phyloP scores from a whole-genome alignment of 495 filamentous ascomycete species.

The Penicillium canescens region DNA sequence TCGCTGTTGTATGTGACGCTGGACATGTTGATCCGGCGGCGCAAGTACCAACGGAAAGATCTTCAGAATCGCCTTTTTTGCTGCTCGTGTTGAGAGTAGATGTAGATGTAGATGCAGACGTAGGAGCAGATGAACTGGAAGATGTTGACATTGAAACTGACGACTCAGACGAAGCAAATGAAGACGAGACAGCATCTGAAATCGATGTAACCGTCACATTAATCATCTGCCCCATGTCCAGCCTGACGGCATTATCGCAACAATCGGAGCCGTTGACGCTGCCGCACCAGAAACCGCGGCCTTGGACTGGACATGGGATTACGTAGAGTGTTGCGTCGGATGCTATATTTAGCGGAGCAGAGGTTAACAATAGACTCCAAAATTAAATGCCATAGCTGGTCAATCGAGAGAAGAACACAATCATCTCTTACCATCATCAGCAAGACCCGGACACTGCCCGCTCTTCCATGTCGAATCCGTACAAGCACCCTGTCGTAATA shows the following conservation, averaged over 20 bases:
- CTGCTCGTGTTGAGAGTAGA: no score
- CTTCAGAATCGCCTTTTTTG: no score
- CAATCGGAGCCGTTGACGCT: not conserved
- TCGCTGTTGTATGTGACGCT: no score
- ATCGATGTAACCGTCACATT: not conserved
- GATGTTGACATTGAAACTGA: not conserved
- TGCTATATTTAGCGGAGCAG: not conserved
- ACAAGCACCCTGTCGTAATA: no score
- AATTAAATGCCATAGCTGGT: no score
- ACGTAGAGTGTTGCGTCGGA: not conserved
- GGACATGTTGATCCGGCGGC: no score
- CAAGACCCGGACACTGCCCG: not conserved
- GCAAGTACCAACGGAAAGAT: no score
- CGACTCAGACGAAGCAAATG: not conserved
- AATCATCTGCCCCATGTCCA: not conserved
- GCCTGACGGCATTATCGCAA: not conserved
- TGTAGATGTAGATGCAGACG: no score
- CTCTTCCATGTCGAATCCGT: no score
- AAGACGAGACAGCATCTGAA: not conserved
- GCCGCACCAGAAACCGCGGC: not conserved
- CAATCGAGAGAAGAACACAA: no score
- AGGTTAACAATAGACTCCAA: no score
- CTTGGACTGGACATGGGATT: not conserved
- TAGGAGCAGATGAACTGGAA: no score
- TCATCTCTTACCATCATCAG: not conserved